Evolutionary conservation across 2,329 filamentous ascomycete species (phyloP).

Genomic region (Trichoderma semiorbis): DNA sequence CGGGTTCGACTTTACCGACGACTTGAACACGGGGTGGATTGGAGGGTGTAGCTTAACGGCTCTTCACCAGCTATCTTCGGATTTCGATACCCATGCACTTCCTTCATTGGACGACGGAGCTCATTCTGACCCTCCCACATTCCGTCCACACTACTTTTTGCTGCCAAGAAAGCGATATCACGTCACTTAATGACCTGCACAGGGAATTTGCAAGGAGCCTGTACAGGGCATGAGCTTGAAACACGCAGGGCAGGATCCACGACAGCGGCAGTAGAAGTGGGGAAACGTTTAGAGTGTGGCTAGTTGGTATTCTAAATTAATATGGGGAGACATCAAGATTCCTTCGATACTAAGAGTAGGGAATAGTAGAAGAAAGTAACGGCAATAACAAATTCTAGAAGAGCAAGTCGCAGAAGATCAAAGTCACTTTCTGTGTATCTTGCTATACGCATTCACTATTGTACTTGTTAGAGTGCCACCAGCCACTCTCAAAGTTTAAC

Average conservation of each 20-base stretch:
- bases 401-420: background rate
- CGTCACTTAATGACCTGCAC: background rate
- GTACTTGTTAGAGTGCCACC: background rate
- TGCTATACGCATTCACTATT: background rate
- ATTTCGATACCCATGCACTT: background rate
- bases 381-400: background rate
- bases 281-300: background rate
- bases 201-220: background rate
- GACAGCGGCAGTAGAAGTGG: background rate
- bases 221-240: conserved; percentile 4
- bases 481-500: background rate
- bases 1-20: background rate
- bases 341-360: background rate
- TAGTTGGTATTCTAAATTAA: no score
- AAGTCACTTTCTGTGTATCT: background rate
- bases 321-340: background rate
- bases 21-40: background rate
- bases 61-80: background rate
- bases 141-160: background rate
- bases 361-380: background rate
- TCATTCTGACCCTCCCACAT: background rate
- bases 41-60: background rate
- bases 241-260: conserved; percentile 26
- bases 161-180: background rate
- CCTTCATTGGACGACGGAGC: background rate